Conservation (phyloP, 2,329 filamentous ascomycete genomes). For the Tolypocladium endophyticum region DNA sequence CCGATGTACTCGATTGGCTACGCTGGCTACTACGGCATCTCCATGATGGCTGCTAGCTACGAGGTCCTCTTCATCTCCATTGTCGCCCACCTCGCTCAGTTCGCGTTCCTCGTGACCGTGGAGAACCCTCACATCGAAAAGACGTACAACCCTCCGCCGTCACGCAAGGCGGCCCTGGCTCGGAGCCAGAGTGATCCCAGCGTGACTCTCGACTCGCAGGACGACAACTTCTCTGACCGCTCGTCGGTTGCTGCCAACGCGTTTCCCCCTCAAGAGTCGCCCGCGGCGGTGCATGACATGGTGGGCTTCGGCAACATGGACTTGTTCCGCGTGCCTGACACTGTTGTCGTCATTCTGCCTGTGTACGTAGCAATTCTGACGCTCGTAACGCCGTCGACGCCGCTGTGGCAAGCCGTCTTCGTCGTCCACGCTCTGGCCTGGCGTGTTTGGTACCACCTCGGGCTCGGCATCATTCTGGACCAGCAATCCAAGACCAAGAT, state of each 20-base stretch:
- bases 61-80: conserved; percentile 96
- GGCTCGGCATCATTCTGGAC: conserved; percentile 75
- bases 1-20: conserved; percentile 99
- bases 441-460: conserved; percentile 86
- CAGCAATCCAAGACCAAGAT: conserved; percentile 82
- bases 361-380: conserved; percentile 66
- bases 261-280: conserved; percentile 25
- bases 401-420: conserved; percentile 66
- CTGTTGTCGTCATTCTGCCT: conserved; percentile 66
- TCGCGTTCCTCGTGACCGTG: conserved; percentile 81
- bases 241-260: conserved; percentile 8
- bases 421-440: conserved; percentile 69
- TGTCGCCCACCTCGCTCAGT: conserved; percentile 85
- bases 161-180: conserved; percentile 46
- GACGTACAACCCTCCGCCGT: conserved; percentile 85
- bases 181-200: conserved; percentile 18
- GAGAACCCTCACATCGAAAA: conserved; percentile 98
- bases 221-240: conserved; percentile 12
- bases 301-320: conserved; percentile 79
- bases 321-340: conserved; percentile 77
- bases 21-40: conserved; percentile 95
- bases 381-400: conserved; percentile 65
- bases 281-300: conserved; percentile 68
- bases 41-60: conserved; percentile 95
- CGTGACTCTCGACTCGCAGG: conserved; percentile 13